Evolutionary conservation across 1,284 basidiomycete species (phyloP).

Genomic region (Rhodotorula mucilaginosa): DNA sequence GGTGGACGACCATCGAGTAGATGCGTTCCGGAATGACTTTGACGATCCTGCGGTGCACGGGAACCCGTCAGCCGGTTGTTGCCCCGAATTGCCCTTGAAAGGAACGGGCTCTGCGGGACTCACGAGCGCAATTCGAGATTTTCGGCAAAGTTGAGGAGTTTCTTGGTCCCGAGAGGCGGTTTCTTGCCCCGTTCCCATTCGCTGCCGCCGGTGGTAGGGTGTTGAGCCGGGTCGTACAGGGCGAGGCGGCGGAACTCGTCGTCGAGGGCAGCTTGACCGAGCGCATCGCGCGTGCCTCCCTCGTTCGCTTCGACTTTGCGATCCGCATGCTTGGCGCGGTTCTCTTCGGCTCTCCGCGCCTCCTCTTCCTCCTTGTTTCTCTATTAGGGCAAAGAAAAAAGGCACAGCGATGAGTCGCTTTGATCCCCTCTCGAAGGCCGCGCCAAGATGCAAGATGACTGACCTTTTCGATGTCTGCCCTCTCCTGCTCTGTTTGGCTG

Average conservation of each 20-base stretch:
- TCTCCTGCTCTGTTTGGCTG: constrained; percentile 6
- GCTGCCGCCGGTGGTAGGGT: neutral
- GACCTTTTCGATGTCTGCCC: neutral
- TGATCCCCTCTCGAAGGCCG: neutral
- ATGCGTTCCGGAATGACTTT: constrained; percentile 52
- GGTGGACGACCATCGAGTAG: constrained; percentile 53
- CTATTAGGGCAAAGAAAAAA: neutral
- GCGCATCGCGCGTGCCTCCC: neutral
- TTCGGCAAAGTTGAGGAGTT: neutral
- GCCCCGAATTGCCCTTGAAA: no score
- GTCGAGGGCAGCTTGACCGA: constrained; percentile 5
- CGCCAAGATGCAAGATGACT: no score
- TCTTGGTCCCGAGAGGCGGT: neutral
- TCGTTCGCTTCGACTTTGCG: constrained; percentile 3
- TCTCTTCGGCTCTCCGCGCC: neutral
- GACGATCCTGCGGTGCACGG: constrained; percentile 13
- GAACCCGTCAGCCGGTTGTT: neutral
- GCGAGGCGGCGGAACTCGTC: constrained; percentile 9
- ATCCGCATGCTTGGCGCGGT: constrained; percentile 10
- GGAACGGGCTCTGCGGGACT: neutral
- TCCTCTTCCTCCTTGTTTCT: neutral
- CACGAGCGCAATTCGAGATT: constrained; percentile 14
- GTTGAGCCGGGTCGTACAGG: neutral
- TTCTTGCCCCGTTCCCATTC: constrained; percentile 8
- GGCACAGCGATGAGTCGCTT: neutral